Conservation (phyloP, 768 basidiomycete species). For the Lactifluus pinguis region DNA sequence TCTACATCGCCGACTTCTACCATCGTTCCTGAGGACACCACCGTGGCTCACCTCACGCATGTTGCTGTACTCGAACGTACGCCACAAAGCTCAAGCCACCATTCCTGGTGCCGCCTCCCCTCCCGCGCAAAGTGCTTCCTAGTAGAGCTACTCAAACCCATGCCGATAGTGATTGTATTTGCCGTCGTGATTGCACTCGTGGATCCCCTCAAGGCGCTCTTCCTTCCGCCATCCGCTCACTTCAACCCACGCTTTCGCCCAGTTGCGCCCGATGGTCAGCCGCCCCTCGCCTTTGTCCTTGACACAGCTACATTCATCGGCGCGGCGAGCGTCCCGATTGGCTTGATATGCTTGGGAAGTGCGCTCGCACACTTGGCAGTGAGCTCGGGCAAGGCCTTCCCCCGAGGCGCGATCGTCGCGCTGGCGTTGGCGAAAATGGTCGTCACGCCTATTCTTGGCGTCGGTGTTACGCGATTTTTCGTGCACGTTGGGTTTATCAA, state of each 20-base stretch:
- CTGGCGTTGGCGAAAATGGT: slow-evolving; percentile 49
- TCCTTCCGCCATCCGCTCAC: slow-evolving; percentile 38
- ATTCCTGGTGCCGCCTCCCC: background rate
- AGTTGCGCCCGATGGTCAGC: slow-evolving; percentile 52
- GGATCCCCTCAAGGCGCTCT: slow-evolving; percentile 50
- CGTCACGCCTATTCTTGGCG: slow-evolving; percentile 51
- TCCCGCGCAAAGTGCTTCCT: background rate
- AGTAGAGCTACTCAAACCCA: slow-evolving; percentile 32
- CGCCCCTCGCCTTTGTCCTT: slow-evolving; percentile 53
- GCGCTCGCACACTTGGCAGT: slow-evolving; percentile 51
- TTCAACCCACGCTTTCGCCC: slow-evolving; percentile 29
- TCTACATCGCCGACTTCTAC: slow-evolving; percentile 1
- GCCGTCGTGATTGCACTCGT: slow-evolving; percentile 50
- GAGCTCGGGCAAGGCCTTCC: slow-evolving; percentile 37
- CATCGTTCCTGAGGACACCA: background rate
- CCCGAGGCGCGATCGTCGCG: slow-evolving; percentile 42
- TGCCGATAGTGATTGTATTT: slow-evolving; percentile 44
- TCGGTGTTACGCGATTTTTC: slow-evolving; percentile 44
- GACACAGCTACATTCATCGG: slow-evolving; percentile 53
- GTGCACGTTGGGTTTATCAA: slow-evolving; percentile 39
- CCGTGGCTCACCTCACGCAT: background rate
- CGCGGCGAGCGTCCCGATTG: slow-evolving; percentile 53
- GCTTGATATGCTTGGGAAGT: slow-evolving; percentile 52
- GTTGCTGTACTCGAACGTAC: background rate
- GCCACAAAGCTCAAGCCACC: background rate